Evolutionary conservation across 768 basidiomycete genomes (phyloP).

Genomic region (Boletellus ananas): DNA sequence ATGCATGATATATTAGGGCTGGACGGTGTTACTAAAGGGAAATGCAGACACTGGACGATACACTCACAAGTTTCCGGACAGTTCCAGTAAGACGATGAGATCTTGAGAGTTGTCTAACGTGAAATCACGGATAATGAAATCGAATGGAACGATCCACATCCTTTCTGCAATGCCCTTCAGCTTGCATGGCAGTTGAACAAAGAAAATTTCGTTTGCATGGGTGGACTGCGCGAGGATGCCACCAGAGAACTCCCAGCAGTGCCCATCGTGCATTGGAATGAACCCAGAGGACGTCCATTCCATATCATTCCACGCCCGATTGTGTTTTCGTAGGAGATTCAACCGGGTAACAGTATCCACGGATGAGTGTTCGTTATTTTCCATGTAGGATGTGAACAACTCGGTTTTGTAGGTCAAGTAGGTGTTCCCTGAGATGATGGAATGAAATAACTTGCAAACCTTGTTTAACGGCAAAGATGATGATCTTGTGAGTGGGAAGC

Average conservation of each 20-base stretch:
- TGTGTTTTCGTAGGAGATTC: slow-evolving; percentile 24
- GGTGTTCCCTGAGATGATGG: slow-evolving; percentile 23
- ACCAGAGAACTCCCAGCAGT: slow-evolving; percentile 34
- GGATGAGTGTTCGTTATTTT: slow-evolving; percentile 17
- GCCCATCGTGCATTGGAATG: slow-evolving; percentile 16
- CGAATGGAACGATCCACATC: slow-evolving; percentile 27
- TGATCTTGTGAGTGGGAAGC: not conserved
- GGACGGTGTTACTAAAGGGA: not conserved
- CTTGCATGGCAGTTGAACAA: slow-evolving; percentile 31
- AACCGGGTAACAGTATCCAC: slow-evolving; percentile 23
- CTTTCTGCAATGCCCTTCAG: slow-evolving; percentile 24
- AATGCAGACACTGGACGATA: not conserved
- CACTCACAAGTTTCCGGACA: slow-evolving; percentile 19
- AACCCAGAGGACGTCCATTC: slow-evolving; percentile 12
- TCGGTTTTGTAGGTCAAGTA: slow-evolving; percentile 30
- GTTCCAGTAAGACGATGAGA: slow-evolving; percentile 31
- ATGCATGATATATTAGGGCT: slow-evolving; percentile 21
- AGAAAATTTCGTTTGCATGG: slow-evolving; percentile 14
- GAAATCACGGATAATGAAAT: slow-evolving; percentile 34
- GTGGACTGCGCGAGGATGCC: slow-evolving; percentile 33
- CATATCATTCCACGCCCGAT: slow-evolving; percentile 29
- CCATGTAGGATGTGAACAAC: slow-evolving; percentile 28
- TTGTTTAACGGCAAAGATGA: slow-evolving; percentile 2
- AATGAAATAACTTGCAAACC: slow-evolving; percentile 31
- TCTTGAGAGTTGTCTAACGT: slow-evolving; percentile 35